Base-by-base conservation (phyloP, 352 stramenopile genomes). In the Phytophthora citricola region DNA sequence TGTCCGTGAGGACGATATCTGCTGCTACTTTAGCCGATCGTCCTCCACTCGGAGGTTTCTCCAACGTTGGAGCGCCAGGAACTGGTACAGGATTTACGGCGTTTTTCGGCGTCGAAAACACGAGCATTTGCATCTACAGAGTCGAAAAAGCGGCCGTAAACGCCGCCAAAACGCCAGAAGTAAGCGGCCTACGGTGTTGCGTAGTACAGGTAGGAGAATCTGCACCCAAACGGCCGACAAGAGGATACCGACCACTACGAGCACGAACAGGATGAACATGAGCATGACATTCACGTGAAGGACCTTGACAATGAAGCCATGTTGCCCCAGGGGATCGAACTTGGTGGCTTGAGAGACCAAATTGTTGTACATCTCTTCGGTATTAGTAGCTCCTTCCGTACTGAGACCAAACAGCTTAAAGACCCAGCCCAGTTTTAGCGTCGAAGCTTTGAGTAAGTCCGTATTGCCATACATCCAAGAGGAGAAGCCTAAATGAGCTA, bases 391-490 rank as follows among this genome's bases (percentile, higher is more conserved):
- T 0, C 62, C 67, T 9, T 79, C 66, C 7, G 79, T 57, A 4
- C 68, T 72, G 9, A 85, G 34, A 0, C 67, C 67, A 14, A 91
- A 64, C 1, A 77, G 38, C 4, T 78, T 31, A 17, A 92, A 71
- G 6, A 91, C 14, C 41, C 63, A 62, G 0, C 50, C 55, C 1
- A 93, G 58, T 34, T 89, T 72, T 27, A 92, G 58, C 12, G 76
- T 85, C 22, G 72, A 69, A 0, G 86, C 73, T 36, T 87, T 76
- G 52, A 95, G 73, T 22, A 95, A 68, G 1, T 83, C 63, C 17
- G 79, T 76, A 52, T 94, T 93, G 38, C 87, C 85, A 39, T 93
- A 95, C 85, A 92, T 92, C 87, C 87, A 95, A 17, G 78, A 81
- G 0, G 87, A 93, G 52, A 95, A 93, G 3, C 31, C 82, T 36